Percentiles rank a stretch among this genome's conserved stretches.
Conservation (phyloP, 176 grass and related monocot genomes). For the Eleusine coracana region DNA sequence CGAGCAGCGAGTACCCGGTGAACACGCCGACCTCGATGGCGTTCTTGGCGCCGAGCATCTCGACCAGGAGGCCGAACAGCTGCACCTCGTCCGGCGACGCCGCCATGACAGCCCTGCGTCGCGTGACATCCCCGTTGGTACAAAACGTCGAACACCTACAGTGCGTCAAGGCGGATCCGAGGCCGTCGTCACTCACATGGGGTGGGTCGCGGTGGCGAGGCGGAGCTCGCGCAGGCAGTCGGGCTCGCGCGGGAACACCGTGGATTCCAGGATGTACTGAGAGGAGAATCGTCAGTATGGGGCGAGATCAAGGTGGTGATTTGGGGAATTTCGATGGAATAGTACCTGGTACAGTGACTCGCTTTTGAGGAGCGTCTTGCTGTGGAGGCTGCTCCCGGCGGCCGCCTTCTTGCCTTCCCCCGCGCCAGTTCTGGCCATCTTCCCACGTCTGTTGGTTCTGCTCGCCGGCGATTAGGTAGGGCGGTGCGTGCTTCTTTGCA, state of each 20-base stretch:
- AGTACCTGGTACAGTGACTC: conserved; percentile 54
- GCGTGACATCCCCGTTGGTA: background rate
- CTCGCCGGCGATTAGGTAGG: no score
- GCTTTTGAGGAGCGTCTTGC: conserved; percentile 63
- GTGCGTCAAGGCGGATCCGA: background rate
- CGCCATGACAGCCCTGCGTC: conserved; percentile 50
- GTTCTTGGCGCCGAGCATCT: conserved; percentile 69
- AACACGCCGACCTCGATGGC: conserved; percentile 72
- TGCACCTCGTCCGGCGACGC: conserved; percentile 63
- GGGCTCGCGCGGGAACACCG: conserved; percentile 66
- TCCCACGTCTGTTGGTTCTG: background rate
- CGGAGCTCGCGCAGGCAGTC: conserved; percentile 75
- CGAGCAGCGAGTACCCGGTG: conserved; percentile 80
- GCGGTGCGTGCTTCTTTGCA: no score
- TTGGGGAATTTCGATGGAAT: background rate
- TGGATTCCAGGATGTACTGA: conserved; percentile 72
- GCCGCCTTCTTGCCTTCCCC: conserved; percentile 6
- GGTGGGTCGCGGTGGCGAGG: conserved; percentile 52
- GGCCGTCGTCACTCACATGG: conserved; percentile 24
- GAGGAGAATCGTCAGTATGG: background rate
- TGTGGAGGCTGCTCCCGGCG: conserved; percentile 29
- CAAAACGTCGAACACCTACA: conserved; percentile 26
- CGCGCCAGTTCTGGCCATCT: conserved; percentile 31
- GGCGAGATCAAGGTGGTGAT: no score
- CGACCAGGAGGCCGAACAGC: conserved; percentile 60